Percentiles rank a stretch among this genome's conserved stretches.
Conservation (phyloP, 1,139 yeast genomes). For the Pichia inconspicua region DNA sequence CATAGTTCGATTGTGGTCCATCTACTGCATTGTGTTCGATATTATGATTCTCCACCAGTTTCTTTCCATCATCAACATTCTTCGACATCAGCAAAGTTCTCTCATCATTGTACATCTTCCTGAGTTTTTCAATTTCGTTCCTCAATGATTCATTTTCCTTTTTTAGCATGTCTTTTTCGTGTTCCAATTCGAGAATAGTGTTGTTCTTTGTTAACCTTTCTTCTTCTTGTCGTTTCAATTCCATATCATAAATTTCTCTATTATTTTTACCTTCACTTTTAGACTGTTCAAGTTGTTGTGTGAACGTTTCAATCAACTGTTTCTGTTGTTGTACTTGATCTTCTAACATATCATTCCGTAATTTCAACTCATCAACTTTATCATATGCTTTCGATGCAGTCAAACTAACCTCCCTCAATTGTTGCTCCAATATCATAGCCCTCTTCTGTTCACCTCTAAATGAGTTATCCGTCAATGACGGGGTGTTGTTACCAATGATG, state of each 20-base stretch:
- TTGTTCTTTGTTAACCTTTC: background rate
- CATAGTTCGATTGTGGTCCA: background rate
- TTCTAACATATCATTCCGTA: conserved; percentile 13
- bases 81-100: background rate
- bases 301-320: conserved; percentile 13
- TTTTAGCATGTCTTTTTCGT: conserved; percentile 2
- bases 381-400: conserved; percentile 21
- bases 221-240: conserved; percentile 2
- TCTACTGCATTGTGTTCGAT: too few species aligned
- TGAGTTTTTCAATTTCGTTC: background rate
- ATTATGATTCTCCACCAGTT: background rate
- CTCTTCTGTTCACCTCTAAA: conserved; percentile 28
- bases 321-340: conserved; percentile 21
- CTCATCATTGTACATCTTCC: background rate
- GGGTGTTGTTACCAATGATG: conserved; percentile 8
- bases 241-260: conserved; percentile 5
- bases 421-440: conserved; percentile 16
- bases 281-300: conserved; percentile 13
- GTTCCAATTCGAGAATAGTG: background rate
- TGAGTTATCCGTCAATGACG: conserved; percentile 16
- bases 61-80: background rate
- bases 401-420: conserved; percentile 16
- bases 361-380: conserved; percentile 15
- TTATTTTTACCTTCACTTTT: conserved; percentile 5
- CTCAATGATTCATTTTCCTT: conserved; percentile 2